Evolutionary conservation across 495 filamentous ascomycete species (phyloP), one percentile per base, ranked within the genome.

Genomic region (Daldinia bambusicola): DNA sequence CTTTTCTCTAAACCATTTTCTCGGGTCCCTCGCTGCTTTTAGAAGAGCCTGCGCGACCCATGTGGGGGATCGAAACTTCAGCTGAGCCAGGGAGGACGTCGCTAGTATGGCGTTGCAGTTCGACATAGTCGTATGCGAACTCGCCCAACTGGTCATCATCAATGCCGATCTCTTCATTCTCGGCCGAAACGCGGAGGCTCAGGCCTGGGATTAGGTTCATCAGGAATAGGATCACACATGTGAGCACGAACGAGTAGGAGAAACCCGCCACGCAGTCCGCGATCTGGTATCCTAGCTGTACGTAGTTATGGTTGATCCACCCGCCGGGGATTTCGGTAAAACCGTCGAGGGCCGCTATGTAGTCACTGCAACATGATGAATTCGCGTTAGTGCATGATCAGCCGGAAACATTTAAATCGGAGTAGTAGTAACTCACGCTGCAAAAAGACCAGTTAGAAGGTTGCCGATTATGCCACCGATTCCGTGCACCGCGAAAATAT

Each of bases 91-190:
- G 3, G 2, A 70, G 32, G 61, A 70, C 58, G 61, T 84, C 84
- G 71, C 86, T 82, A 57, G 92, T 87, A 61, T 93, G 90, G 70
- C 91, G 89, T 55, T 84, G 87, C 61, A 93, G 78, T 81, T 94
- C 91, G 70, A 94, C 91, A 74, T 92, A 94, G 79, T 94, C 91
- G 75, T 94, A 94, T 45, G 91, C 91, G 82, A 93, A 94, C 78
- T 94, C 91, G 77, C 91, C 91, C 76, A 93, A 91, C 79, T 95
- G 90, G 63, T 88, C 88, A 73, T 93, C 91, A 70, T 95, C 92
- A 68, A 94, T 88, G 57, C 92, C 92, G 41, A 89, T 80, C 40
- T 92, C 86, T 81, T 95, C 92, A 40, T 89, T 87, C 69, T 91
- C 91, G 75, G 92, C 88, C 43, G 78, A 82, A 16, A 88, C 89